Evolutionary conservation across 441 rosid species (phyloP).

Genomic region (Arabidopsis hybrid): DNA sequence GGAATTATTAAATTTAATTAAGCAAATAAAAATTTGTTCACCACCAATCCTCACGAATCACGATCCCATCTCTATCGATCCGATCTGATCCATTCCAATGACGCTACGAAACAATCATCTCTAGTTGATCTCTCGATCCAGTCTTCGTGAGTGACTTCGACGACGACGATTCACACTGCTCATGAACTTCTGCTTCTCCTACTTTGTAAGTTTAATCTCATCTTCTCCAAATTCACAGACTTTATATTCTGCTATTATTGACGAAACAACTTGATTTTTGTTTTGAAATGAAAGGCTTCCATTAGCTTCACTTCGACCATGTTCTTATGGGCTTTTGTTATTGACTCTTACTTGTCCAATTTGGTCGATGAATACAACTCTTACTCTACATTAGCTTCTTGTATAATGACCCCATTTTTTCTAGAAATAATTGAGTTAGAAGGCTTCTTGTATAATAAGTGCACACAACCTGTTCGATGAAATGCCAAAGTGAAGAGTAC

Average conservation of each 20-base stretch:
- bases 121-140: slow-evolving; percentile 15
- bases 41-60: too few species aligned
- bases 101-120: background rate
- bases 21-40: too few species aligned
- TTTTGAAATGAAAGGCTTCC: background rate
- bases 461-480: too few species aligned
- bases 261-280: background rate
- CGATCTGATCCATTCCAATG: too few species aligned
- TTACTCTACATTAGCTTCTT: too few species aligned
- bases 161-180: slow-evolving; percentile 25
- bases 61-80: too few species aligned
- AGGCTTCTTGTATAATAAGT: too few species aligned
- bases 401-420: too few species aligned
- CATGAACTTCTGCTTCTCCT: background rate
- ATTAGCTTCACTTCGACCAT: background rate
- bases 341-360: background rate
- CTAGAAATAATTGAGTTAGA: too few species aligned
- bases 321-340: slow-evolving; percentile 1
- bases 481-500: too few species aligned
- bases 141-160: slow-evolving; percentile 20
- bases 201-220: slow-evolving; percentile 14
- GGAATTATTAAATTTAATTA: too few species aligned
- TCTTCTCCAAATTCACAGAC: background rate
- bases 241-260: background rate
- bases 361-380: background rate